phyloP scores from a whole-genome alignment of 2,329 filamentous ascomycete species.

The Fusarium cicatricum region DNA sequence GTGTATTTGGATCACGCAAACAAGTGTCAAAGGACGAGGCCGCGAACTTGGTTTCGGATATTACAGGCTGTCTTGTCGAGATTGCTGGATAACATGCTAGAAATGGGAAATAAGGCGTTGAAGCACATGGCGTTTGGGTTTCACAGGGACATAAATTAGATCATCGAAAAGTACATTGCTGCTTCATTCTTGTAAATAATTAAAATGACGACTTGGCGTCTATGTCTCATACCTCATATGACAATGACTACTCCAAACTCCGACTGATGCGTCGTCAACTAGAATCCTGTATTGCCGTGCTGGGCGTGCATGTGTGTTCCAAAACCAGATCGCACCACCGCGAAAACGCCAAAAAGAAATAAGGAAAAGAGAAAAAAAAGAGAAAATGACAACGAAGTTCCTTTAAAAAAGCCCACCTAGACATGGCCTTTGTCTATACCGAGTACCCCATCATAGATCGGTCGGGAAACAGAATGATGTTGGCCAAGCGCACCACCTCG shows the following conservation, averaged over 20 bases:
- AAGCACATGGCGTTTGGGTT: neutral
- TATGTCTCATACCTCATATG: neutral
- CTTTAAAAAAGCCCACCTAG: neutral
- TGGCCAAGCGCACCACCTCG: constrained; percentile 62
- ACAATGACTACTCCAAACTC: constrained; percentile 17
- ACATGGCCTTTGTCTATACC: constrained; percentile 22
- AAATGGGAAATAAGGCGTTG: neutral
- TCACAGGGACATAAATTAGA: too few relatives aligned
- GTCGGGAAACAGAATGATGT: constrained; percentile 65
- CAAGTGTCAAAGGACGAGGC: constrained; percentile 42
- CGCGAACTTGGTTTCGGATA: constrained; percentile 34
- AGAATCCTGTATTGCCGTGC: neutral
- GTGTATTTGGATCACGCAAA: constrained; percentile 50
- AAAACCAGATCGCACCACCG: neutral
- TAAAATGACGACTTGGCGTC: neutral
- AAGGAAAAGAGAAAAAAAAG: neutral
- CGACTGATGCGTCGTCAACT: constrained; percentile 14
- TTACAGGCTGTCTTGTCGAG: constrained; percentile 33
- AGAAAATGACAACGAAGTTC: too few relatives aligned
- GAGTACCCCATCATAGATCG: constrained; percentile 49
- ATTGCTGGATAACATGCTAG: neutral
- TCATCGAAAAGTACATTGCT: too few relatives aligned
- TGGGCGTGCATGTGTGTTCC: neutral
- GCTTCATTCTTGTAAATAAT: neutral
- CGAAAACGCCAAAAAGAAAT: neutral